Base-by-base conservation (phyloP, 805 yeast genomes). In the Ogataea minuta region DNA sequence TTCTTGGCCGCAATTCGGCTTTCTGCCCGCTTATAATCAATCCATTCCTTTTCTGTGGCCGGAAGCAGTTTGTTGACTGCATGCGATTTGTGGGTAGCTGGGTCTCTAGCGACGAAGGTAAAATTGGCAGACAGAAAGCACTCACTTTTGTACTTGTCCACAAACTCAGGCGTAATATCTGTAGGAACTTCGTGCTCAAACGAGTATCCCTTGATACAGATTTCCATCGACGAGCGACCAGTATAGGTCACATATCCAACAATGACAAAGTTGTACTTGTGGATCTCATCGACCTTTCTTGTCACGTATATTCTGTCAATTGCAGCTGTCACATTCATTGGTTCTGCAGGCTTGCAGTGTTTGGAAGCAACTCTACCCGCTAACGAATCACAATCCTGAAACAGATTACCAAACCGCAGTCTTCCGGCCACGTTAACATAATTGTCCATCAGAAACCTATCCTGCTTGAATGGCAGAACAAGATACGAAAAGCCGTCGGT, bases 201-300 rank as follows among this genome's bases (percentile, higher is more conserved):
- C 3, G 95, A 80, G 48, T 87, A 84, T 2, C 96, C 98, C 56
- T 79, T 84, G 52, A 90, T 93, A 32, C 89, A 76, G 56, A 90
- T 90, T 64, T 90, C 97, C 96, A 90, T 90, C 1, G 96, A 89
- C 1, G 95, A 85, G 45, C 87, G 71, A 43, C 98, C 98, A 0
- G 96, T 90, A 87, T 95, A 90, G 7, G 95, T 81, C 29, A 89
- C 96, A 36, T 81, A 72, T n/a, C 98, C 98, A 21, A 93, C 89
- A 45, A 90, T 66, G 20, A 88, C 73, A 52, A 91, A 81, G 63
- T 88, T 87, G 63, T 75, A 82, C 46, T 79, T 76, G 40, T 72
- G 70, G 45, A 89, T 77, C 53, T 82, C 87, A 54, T 88, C 95
- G 28, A 89, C 76, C 51, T 88, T 81, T 62, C 84, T 84, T 43